Conservation (phyloP, 2,329 filamentous ascomycete genomes). For the Ophiosphaerella narmari region DNA sequence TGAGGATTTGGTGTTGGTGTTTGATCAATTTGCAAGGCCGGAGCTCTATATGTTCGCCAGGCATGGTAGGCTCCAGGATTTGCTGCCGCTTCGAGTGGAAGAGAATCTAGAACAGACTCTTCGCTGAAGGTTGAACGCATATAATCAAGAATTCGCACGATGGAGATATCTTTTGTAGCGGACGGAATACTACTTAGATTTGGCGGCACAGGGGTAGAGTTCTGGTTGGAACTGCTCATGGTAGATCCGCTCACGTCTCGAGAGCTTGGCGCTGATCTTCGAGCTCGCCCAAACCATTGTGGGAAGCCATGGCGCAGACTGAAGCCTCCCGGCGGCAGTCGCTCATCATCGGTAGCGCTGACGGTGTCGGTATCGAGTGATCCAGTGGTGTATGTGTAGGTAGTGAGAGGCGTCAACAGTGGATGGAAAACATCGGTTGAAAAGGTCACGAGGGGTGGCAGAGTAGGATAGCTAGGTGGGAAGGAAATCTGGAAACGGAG, state of each 20-base stretch:
- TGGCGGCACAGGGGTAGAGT: conserved; percentile 21
- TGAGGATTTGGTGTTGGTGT: conserved; percentile 33
- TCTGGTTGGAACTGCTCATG: conserved; percentile 23
- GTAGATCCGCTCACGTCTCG: conserved; percentile 40
- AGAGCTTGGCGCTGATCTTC: conserved; percentile 34
- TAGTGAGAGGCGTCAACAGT: conserved; percentile 88
- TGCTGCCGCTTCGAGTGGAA: conserved; percentile 81
- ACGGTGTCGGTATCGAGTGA: conserved; percentile 74
- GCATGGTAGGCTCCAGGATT: conserved; percentile 94
- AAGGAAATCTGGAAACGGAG: conserved; percentile 91
- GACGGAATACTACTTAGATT: conserved; percentile 7
- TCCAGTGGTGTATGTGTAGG: conserved; percentile 86
- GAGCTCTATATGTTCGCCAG: conserved; percentile 74
- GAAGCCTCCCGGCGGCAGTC: conserved; percentile 85
- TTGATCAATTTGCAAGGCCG: conserved; percentile 33
- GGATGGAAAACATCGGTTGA: conserved; percentile 94
- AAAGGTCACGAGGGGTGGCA: conserved; percentile 86
- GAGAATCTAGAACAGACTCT: conserved; percentile 73
- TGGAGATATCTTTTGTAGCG: conserved; percentile 25
- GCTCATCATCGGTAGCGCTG: conserved; percentile 80
- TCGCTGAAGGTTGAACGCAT: conserved; percentile 82
- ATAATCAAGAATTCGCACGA: conserved; percentile 72
- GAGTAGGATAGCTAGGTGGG: conserved; percentile 74
- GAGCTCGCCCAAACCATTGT: conserved; percentile 71
- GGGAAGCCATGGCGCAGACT: conserved; percentile 90